Base-by-base conservation (phyloP, 1,284 basidiomycete species). In the Boletus semigastroideus region DNA sequence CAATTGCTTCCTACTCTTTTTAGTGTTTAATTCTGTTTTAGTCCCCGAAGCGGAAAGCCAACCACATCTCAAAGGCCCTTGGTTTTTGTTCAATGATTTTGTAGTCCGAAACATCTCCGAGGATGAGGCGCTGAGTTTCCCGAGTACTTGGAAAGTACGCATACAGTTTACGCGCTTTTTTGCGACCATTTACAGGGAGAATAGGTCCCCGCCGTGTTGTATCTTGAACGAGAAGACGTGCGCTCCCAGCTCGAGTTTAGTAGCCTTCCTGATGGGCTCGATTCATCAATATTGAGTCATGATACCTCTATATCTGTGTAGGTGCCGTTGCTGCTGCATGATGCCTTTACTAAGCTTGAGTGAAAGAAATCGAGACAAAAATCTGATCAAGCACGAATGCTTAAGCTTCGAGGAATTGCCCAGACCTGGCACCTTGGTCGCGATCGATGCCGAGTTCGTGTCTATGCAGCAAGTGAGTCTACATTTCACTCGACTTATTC, bases 61-160 rank as follows among this genome's bases (percentile, higher is more conserved):
- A 16, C 31, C 13, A 14, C 31, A 75, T 46, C 59, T 70, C 1
- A 66, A 68, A 13, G 84, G 83, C 42, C 82, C 85, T 1, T 99
- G 96, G 96, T 87, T 90, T 65, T 73, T 99, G 52, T 99, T 99
- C 82, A 99, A 99, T 66, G 96, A 99, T 68, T 99, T 99, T 66
- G 79, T 90, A 3, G 97, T 99, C 6, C 80, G 81, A 42, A 90
- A 90, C 49, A 83, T 98, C 25, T 74, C 85, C 1, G 90, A 95
- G 68, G 79, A 83, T 27, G 95, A 98, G 58, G 96, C 92, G 0
- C 72, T 98, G 49, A 85, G 87, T 60, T 95, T 98, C 66, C 82
- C 89, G 5, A 86, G 81, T n/a, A 78, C 76, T 39, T 99, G 96
- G 96, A 98, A 99, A 80, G 92, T 90, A 33, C 27, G 49, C 48